Percentiles rank a stretch among this genome's conserved stretches.
Evolutionary conservation across 768 basidiomycete species (phyloP).

Genomic region (Tylopilus sp.): DNA sequence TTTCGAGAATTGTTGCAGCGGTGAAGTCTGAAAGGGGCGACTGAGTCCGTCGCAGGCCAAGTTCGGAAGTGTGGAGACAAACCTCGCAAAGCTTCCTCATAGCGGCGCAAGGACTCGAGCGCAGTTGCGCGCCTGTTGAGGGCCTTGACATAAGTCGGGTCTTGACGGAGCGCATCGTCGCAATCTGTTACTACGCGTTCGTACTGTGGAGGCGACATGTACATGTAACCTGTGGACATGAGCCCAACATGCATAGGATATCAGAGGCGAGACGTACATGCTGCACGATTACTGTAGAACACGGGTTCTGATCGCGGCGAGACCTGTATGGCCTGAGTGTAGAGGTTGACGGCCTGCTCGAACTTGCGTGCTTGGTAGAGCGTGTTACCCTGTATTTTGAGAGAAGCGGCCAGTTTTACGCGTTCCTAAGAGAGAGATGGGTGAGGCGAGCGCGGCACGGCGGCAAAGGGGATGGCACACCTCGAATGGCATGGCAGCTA

Average conservation of each 20-base stretch:
- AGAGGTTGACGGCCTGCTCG: constrained; percentile 54
- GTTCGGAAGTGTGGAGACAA: constrained; percentile 15
- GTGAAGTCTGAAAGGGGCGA: constrained; percentile 69
- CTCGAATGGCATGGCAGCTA: constrained; percentile 56
- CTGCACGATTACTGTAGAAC: constrained; percentile 95
- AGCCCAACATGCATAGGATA: neutral
- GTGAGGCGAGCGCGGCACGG: constrained; percentile 5
- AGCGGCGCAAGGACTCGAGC: constrained; percentile 68
- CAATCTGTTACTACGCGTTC: constrained; percentile 87
- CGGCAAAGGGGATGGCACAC: constrained; percentile 32
- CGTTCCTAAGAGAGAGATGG: constrained; percentile 50
- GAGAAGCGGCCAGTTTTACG: constrained; percentile 52
- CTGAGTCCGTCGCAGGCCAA: neutral
- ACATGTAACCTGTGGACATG: constrained; percentile 70
- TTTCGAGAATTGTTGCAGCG: constrained; percentile 92
- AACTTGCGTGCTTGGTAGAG: constrained; percentile 66
- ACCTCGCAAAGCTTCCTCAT: constrained; percentile 81
- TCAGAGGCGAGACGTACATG: constrained; percentile 55
- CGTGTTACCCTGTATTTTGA: constrained; percentile 70
- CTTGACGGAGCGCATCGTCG: constrained; percentile 80
- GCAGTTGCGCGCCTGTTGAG: constrained; percentile 88
- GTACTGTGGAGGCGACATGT: constrained; percentile 81
- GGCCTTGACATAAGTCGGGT: constrained; percentile 83
- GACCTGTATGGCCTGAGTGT: constrained; percentile 72
- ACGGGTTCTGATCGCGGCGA: constrained; percentile 84